Percentiles rank a stretch among this genome's conserved stretches.
Conservation (phyloP, 106 monocot species). For the Allium fistulosum region DNA sequence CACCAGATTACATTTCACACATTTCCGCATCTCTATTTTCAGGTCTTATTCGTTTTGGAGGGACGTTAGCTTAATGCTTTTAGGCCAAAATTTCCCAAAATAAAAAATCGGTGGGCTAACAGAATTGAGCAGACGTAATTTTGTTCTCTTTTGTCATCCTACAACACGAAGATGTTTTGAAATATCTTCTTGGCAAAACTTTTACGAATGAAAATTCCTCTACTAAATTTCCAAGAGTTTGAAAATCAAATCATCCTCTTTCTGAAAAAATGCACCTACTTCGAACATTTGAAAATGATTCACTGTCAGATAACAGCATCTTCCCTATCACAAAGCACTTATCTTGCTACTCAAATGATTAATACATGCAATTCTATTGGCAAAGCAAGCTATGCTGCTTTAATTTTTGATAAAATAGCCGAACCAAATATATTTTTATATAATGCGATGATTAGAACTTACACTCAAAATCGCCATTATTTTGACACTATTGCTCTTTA, state of each 20-base stretch:
- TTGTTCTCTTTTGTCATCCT: neutral
- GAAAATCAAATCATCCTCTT: conserved; percentile 27
- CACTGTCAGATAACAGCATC: conserved; percentile 39
- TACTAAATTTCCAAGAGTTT: conserved; percentile 21
- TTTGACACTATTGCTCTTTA: conserved; percentile 23
- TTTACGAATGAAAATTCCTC: conserved; percentile 16
- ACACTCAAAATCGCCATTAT: conserved; percentile 3
- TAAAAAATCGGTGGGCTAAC: too few relatives aligned
- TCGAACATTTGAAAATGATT: conserved; percentile 26
- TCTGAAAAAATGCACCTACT: conserved; percentile 17
- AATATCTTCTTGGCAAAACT: too few relatives aligned
- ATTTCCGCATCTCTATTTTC: too few relatives aligned
- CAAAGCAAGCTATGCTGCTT: conserved; percentile 24
- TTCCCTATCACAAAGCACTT: conserved; percentile 52
- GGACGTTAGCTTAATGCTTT: too few relatives aligned
- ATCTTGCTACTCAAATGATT: conserved; percentile 57
- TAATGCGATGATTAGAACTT: conserved; percentile 47
- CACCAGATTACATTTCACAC: too few relatives aligned
- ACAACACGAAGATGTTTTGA: too few relatives aligned
- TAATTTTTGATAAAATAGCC: conserved; percentile 38
- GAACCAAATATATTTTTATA: conserved; percentile 47
- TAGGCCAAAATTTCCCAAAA: too few relatives aligned
- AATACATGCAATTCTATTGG: conserved; percentile 25
- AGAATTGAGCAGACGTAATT: neutral
- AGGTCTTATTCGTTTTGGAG: too few relatives aligned